phyloP scores from a whole-genome alignment of 2,329 filamentous ascomycete species.

The Monosporascus sp. region DNA sequence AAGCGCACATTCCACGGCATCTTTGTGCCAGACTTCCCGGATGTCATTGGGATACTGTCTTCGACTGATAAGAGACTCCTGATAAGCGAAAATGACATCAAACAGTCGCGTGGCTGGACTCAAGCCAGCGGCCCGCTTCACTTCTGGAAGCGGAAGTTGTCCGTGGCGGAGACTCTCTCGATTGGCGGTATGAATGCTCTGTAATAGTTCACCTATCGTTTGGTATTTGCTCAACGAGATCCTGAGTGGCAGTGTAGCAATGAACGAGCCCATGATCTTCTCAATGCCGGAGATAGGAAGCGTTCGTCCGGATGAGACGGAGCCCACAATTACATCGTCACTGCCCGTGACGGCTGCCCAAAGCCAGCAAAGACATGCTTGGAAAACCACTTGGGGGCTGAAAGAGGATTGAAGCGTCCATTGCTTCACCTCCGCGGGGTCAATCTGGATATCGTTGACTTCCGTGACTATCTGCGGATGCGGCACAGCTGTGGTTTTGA shows the following conservation, averaged over 20 bases:
- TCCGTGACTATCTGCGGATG: constrained; percentile 21
- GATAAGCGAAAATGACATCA: constrained; percentile 78
- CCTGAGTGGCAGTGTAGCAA: constrained; percentile 71
- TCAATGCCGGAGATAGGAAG: constrained; percentile 68
- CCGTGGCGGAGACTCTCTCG: constrained; percentile 61
- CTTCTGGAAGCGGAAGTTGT: constrained; percentile 60
- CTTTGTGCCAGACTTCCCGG: constrained; percentile 54
- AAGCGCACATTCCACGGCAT: constrained; percentile 71
- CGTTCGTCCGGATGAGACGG: constrained; percentile 76
- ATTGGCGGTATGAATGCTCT: constrained; percentile 60
- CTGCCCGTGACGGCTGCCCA: constrained; percentile 60
- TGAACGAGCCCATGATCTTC: constrained; percentile 71
- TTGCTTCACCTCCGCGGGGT: constrained; percentile 28
- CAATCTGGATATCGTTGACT: constrained; percentile 28
- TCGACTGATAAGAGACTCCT: constrained; percentile 58
- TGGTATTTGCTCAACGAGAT: constrained; percentile 48
- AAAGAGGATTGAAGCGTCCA: constrained; percentile 39
- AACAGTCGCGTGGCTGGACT: constrained; percentile 58
- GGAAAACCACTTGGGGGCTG: constrained; percentile 69
- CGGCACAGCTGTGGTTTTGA: constrained; percentile 36
- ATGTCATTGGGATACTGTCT: constrained; percentile 32
- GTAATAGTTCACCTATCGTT: constrained; percentile 57
- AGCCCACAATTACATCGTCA: constrained; percentile 67
- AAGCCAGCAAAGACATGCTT: constrained; percentile 64
- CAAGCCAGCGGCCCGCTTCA: constrained; percentile 57